phyloP scores from a whole-genome alignment of 2,329 filamentous ascomycete genomes.

The Keithomyces neogunnii region DNA sequence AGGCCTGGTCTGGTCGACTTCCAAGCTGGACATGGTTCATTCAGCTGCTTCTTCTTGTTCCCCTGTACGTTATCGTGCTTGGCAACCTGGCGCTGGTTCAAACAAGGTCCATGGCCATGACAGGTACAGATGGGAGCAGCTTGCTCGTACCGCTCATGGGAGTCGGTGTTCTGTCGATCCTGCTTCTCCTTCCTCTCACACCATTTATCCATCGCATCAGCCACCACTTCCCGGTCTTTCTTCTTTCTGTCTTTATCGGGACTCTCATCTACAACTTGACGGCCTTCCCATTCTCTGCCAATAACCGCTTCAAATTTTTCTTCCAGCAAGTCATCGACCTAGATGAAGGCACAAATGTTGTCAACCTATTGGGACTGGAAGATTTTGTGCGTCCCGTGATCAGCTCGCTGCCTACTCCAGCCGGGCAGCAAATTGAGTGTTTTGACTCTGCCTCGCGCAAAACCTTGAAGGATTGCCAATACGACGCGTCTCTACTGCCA shows the following conservation, averaged over 20 bases:
- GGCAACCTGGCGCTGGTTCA: constrained; percentile 69
- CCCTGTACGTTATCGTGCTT: constrained; percentile 67
- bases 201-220: constrained; percentile 85
- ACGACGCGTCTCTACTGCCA: constrained; percentile 50
- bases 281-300: constrained; percentile 79
- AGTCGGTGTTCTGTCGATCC: constrained; percentile 57
- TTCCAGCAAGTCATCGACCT: constrained; percentile 79
- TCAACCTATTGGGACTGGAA: constrained; percentile 60
- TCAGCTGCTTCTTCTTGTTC: constrained; percentile 73
- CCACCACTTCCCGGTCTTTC: constrained; percentile 69
- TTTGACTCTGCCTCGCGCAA: constrained; percentile 24
- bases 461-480: constrained; percentile 57
- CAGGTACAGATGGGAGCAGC: constrained; percentile 72
- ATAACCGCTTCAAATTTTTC: constrained; percentile 75
- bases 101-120: constrained; percentile 68
- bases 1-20: constrained; percentile 73
- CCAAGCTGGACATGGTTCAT: constrained; percentile 82
- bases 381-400: constrained; percentile 61
- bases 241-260: constrained; percentile 63
- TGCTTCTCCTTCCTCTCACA: constrained; percentile 66
- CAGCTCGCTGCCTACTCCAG: constrained; percentile 59
- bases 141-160: constrained; percentile 63
- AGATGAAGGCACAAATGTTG: constrained; percentile 59
- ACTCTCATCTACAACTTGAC: constrained; percentile 79
- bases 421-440: constrained; percentile 53